These are phyloP conservation scores for Somion occarium DNA, from an alignment of 1,284 basidiomycete genomes.

Conservation along the genomic window DNA sequence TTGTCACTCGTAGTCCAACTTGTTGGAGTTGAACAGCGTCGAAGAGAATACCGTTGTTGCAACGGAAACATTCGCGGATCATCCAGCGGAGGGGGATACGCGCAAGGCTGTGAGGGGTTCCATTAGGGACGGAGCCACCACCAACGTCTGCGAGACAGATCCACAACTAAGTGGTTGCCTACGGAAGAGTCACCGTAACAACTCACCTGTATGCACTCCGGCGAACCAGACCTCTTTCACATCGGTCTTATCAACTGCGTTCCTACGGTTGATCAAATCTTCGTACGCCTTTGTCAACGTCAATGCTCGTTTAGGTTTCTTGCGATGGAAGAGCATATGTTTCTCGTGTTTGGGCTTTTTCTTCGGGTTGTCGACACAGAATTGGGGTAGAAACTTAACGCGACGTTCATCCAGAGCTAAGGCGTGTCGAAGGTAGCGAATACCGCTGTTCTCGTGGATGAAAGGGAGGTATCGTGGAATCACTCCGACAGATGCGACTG, in stretches of 20 bases:
- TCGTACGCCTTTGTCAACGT: slow-evolving; percentile 8
- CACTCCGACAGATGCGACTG: slow-evolving; percentile 13
- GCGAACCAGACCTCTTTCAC: slow-evolving; percentile 28
- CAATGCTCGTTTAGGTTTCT: neutral
- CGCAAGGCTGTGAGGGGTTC: slow-evolving; percentile 29
- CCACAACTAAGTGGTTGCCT: neutral
- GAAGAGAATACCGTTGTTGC: slow-evolving; percentile 35
- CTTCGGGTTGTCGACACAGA: slow-evolving; percentile 8
- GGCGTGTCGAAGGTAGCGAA: slow-evolving; percentile 31
- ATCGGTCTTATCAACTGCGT: slow-evolving; percentile 12
- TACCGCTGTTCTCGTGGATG: slow-evolving; percentile 9
- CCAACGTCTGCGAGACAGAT: slow-evolving; percentile 29
- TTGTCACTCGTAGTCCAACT: slow-evolving; percentile 9
- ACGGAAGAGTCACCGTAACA: slow-evolving; percentile 1
- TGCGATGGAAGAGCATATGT: neutral
- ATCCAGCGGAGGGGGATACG: slow-evolving; percentile 46
- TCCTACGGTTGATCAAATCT: slow-evolving; percentile 1
- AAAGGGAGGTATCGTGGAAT: slow-evolving; percentile 11
- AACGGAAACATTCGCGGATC: slow-evolving; percentile 37
- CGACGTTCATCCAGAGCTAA: slow-evolving; percentile 35
- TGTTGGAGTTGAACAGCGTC: slow-evolving; percentile 15
- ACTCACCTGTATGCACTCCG: slow-evolving; percentile 15
- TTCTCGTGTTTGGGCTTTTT: neutral
- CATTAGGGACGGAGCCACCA: slow-evolving; percentile 35
- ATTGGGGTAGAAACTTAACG: slow-evolving; percentile 37